A percentile compares a stretch with the other conserved stretches of the same genome.
Evolutionary conservation across 768 basidiomycete species (phyloP).

Genomic region (Fomitopsis pulvina): DNA sequence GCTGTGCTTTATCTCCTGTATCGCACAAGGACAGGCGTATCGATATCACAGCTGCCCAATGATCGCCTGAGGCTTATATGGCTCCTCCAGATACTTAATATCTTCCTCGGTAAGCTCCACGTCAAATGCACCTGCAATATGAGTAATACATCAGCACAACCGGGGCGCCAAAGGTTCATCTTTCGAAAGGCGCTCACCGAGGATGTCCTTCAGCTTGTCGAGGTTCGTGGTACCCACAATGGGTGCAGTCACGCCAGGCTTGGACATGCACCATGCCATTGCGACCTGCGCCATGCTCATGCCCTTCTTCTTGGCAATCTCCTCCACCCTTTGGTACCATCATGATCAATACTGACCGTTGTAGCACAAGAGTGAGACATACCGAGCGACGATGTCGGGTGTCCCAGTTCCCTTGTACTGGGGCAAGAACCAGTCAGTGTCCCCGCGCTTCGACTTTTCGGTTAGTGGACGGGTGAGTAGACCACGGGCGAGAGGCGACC

Average conservation of each 20-base stretch:
- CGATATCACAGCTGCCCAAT: slow-evolving; percentile 36
- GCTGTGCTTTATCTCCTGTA: neutral
- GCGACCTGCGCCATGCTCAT: slow-evolving; percentile 29
- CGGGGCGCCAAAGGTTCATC: neutral
- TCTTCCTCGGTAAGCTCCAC: slow-evolving; percentile 48
- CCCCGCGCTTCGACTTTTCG: slow-evolving; percentile 18
- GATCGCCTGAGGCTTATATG: slow-evolving; percentile 40
- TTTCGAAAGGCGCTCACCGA: slow-evolving; percentile 18
- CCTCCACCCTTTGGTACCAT: slow-evolving; percentile 32
- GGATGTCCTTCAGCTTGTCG: slow-evolving; percentile 34
- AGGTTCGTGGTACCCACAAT: slow-evolving; percentile 35
- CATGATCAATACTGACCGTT: neutral
- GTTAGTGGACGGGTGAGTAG: slow-evolving; percentile 22
- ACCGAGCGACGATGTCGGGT: slow-evolving; percentile 13
- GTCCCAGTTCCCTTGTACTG: slow-evolving; percentile 12
- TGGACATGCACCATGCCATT: slow-evolving; percentile 19
- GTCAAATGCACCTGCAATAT: slow-evolving; percentile 31
- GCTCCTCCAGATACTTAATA: slow-evolving; percentile 43
- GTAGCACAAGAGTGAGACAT: neutral
- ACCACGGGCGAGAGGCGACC: slow-evolving; percentile 32
- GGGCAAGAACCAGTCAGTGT: slow-evolving; percentile 16
- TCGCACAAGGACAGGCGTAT: neutral
- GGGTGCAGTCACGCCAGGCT: slow-evolving; percentile 31
- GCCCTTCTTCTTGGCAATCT: slow-evolving; percentile 33
- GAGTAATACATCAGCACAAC: neutral